These are phyloP conservation scores for Trypanosoma boissoni DNA, from an alignment of 208 protist species.

Conservation along the genomic window DNA sequence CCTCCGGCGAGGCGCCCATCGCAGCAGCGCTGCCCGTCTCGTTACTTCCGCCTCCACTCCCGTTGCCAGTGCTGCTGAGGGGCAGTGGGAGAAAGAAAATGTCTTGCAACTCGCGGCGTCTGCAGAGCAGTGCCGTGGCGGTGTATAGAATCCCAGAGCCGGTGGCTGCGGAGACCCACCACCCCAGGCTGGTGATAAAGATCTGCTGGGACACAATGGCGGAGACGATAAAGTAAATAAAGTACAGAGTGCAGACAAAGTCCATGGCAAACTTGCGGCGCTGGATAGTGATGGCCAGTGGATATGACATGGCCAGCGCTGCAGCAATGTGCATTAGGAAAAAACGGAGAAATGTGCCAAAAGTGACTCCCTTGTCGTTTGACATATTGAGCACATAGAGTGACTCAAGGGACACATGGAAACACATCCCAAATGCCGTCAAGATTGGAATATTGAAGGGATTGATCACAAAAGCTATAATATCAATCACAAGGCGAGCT, in stretches of 20 bases:
- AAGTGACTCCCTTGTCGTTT: constrained; percentile 10
- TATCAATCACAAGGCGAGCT: constrained; percentile 35
- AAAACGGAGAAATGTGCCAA: constrained; percentile 35
- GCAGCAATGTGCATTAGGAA: constrained; percentile 65
- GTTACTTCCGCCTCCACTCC: background rate
- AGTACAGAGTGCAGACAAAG: constrained; percentile 77
- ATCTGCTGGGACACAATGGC: constrained; percentile 36
- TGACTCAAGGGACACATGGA: constrained; percentile 53
- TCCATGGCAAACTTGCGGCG: constrained; percentile 81
- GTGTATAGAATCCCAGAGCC: constrained; percentile 37
- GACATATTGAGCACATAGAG: constrained; percentile 37
- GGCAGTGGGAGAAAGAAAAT: constrained; percentile 32
- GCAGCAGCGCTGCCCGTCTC: background rate
- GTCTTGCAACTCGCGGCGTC: constrained; percentile 65
- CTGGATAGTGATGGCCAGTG: constrained; percentile 57
- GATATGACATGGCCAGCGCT: constrained; percentile 35
- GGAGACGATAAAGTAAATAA: constrained; percentile 52
- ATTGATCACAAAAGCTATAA: constrained; percentile 22
- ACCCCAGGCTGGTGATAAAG: constrained; percentile 32
- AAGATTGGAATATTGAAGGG: background rate
- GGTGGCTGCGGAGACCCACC: constrained; percentile 47
- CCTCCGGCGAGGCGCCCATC: background rate
- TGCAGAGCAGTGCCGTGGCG: constrained; percentile 46
- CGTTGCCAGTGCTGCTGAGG: background rate
- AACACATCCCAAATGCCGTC: constrained; percentile 23